Base-by-base conservation (phyloP, 352 stramenopile genomes). In the Phytophthora aleatoria region DNA sequence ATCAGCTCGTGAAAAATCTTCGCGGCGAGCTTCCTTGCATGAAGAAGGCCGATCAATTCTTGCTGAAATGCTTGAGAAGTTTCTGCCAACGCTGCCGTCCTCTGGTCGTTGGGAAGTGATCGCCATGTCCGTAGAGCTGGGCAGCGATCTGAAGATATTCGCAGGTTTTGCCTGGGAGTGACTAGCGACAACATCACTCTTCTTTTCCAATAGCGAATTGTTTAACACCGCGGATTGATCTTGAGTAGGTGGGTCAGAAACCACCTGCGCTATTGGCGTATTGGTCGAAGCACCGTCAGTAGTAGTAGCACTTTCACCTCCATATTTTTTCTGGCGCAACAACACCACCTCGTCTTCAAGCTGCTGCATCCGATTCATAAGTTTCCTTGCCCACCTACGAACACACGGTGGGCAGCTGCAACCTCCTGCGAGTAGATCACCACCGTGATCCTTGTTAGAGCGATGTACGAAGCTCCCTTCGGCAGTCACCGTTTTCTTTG, bases 321-420 rank as follows among this genome's bases (percentile, higher is more conserved):
- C 50, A 55, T 10, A 33, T 42, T 50, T 35, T 41, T 50, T 61
- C 28, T 65, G 61, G 1, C 69, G 58, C 28, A 76, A 53, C 35
- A 45, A 59, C 35, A 76, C 11, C 33, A 76, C 69, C 43, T 76
- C 69, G 35, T 73, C 64, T 54, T 76, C 69, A 48, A 76, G 58
- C 11, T 76, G 64, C 51, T 76, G 64, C 58, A 76, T 76, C 16
- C 58, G 57, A 45, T 70, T 73, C 64, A 71, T 73, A 9, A 76
- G 50, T 43, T 76, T 73, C 27, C 64, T 66, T 5, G 69, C 69
- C 69, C 64, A 76, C 8, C 64, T 42, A 48, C 69, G 69, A 67
- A 73, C 69, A n/a, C 69, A 76, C n/a, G 59, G 58, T 27, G 68
- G 68, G 31, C 69, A 76, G 30, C 59, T 73, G 44, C 69, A 76